Evolutionary conservation across 1,284 basidiomycete genomes (phyloP), one percentile per base, ranked within the genome.

Genomic region (Fomitopsis schrenkii): DNA sequence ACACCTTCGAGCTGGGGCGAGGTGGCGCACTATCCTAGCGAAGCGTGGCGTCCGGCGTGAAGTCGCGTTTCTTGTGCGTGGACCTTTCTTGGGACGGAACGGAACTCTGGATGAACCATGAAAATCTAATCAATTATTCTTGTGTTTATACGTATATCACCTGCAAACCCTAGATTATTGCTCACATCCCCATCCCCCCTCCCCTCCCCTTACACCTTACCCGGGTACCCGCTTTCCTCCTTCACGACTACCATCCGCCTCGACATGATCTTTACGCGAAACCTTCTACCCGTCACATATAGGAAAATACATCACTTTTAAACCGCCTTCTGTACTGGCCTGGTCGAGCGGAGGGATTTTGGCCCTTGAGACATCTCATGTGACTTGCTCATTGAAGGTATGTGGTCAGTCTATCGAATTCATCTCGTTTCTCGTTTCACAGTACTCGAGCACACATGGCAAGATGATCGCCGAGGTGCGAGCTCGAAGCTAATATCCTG

Each of bases 1-100:
- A 74, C 72, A 50, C 75, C 74, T 5, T 66, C 71, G 45, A 76
- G 70, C 61, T 76, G 79, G 80, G 76, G 76, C 40, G 77, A 75
- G 26, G 65, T 70, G 57, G 70, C 70, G 45, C 68, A 71, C 19
- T 73, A 72, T 54, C 70, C 68, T 33, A 64, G 66, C 19, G 62
- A 61, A 48, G 59, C 67, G 48, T 69, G 64, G 68, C 66, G 68
- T 22, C 70, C 68, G 41, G 65, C 68, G 61, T 71, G 67, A 71
- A 40, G 30, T 45, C 30, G 48, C 28, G 10, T 17, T 44, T 2
- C 33, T 19, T 40, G 28, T 28, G 42, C 33, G 46, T 42, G 52
- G 61, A 59, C 28, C 45, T 56, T 50, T 30, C 30, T 36, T 30
- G 50, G 28, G 28, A 22, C 10, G 8, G 42, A 4, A n/a, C 38